Conservation (phyloP, 1,284 basidiomycete species). For the Lentinula novae-zelandiae region DNA sequence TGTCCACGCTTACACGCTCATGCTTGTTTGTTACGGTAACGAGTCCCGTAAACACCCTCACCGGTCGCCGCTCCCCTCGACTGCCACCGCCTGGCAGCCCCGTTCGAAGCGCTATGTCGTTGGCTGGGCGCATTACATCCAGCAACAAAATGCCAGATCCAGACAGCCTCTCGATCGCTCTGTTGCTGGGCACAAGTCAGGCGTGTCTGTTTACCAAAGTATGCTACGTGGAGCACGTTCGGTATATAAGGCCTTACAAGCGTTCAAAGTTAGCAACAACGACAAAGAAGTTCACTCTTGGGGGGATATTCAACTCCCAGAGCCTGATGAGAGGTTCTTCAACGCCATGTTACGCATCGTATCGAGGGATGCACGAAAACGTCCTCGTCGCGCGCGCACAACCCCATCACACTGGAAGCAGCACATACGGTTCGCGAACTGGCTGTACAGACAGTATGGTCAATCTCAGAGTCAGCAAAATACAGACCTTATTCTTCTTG, state of each 20-base stretch:
- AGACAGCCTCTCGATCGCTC: slow-evolving; percentile 8
- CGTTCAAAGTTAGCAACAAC: neutral
- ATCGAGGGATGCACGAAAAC: slow-evolving; percentile 27
- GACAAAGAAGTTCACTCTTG: neutral
- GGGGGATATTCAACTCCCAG: slow-evolving; percentile 30
- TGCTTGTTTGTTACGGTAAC: slow-evolving; percentile 60
- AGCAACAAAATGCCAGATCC: neutral
- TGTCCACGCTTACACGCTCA: slow-evolving; percentile 64
- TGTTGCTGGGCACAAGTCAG: slow-evolving; percentile 6
- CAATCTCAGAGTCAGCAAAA: slow-evolving; percentile 27
- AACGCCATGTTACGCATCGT: slow-evolving; percentile 53
- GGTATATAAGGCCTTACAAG: slow-evolving; percentile 12
- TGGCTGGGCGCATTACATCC: slow-evolving; percentile 8
- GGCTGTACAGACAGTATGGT: slow-evolving; percentile 25
- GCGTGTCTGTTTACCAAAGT: slow-evolving; percentile 1
- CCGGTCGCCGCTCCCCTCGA: slow-evolving; percentile 1
- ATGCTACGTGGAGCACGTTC: slow-evolving; percentile 6
- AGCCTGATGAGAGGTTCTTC: slow-evolving; percentile 63
- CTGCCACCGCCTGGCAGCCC: neutral
- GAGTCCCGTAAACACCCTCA: slow-evolving; percentile 34
- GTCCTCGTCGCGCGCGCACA: slow-evolving; percentile 20
- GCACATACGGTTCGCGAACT: slow-evolving; percentile 23
- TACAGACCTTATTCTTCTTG: slow-evolving; percentile 34
- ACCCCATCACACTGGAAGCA: slow-evolving; percentile 26
- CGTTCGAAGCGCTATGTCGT: slow-evolving; percentile 7